Conservation (phyloP, 2,329 filamentous ascomycete genomes). For the Talaromyces sp. region DNA sequence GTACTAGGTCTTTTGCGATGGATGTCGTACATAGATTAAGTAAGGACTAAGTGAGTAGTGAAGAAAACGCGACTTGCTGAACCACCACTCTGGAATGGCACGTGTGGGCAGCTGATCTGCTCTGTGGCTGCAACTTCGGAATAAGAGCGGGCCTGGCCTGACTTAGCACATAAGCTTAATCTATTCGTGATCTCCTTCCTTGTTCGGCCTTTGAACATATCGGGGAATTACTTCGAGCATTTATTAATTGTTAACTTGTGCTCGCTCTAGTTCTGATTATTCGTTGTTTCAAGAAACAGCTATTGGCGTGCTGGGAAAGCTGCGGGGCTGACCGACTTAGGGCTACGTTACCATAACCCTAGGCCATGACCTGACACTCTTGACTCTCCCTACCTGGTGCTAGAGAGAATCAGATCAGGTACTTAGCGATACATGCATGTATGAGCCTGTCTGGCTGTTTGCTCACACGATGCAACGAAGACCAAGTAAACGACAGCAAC, state of each 20-base stretch:
- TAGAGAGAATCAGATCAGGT: not conserved
- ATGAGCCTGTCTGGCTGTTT: not conserved
- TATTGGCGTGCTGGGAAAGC: not conserved
- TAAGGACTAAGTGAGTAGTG: not conserved
- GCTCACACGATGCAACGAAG: slow-evolving; percentile 9
- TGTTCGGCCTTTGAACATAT: not conserved
- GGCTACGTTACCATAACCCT: not conserved
- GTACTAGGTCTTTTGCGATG: not conserved
- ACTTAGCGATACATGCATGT: not conserved
- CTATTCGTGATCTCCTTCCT: not conserved
- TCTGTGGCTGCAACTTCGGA: not conserved
- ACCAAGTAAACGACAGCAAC: slow-evolving; percentile 4
- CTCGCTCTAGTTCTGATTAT: not conserved
- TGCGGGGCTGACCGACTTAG: not conserved
- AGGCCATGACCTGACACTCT: not conserved
- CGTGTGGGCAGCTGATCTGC: slow-evolving; percentile 7
- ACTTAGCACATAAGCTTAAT: not conserved
- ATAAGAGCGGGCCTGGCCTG: not conserved
- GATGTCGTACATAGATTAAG: not conserved
- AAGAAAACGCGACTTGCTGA: not conserved
- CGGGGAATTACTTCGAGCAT: not conserved
- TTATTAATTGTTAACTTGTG: not conserved
- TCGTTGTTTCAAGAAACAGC: not conserved
- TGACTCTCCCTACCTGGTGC: not conserved
- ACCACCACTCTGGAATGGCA: not conserved